Percentiles rank a stretch among this genome's conserved stretches.
Conservation (phyloP, 345 rosid genomes). For the Salix koriyanagi region DNA sequence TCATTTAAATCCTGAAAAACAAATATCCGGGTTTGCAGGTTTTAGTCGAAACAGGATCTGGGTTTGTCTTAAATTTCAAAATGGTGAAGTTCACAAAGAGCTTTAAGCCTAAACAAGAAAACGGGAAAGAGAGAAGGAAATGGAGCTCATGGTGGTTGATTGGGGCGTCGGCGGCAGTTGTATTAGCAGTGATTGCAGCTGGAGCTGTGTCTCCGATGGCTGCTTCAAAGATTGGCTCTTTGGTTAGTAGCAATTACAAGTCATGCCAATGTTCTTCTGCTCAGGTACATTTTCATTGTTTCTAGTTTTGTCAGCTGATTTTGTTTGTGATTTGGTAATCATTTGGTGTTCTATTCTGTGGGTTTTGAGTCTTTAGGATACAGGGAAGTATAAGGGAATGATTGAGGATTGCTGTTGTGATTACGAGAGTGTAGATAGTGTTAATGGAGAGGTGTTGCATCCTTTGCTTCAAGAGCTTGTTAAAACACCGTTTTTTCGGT, state of each 20-base stretch:
- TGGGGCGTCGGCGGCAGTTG: background rate
- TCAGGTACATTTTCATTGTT: background rate
- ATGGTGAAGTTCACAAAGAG: background rate
- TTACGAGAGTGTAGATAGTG: constrained; percentile 37
- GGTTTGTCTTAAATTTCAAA: background rate
- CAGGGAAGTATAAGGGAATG: constrained; percentile 60
- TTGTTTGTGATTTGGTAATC: background rate
- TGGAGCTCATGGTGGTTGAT: background rate
- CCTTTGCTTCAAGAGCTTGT: constrained; percentile 81
- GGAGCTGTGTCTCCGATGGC: background rate
- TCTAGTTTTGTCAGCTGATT: background rate
- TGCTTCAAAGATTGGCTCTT: background rate
- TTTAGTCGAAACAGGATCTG: background rate
- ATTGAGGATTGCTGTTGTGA: constrained; percentile 93
- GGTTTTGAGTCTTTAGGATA: background rate
- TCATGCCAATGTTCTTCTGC: background rate
- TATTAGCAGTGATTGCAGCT: background rate
- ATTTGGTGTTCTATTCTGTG: background rate
- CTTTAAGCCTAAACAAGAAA: background rate
- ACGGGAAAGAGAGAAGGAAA: background rate
- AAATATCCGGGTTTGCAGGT: background rate
- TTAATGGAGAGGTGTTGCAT: constrained; percentile 58
- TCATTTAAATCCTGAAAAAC: background rate
- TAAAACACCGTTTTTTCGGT: constrained; percentile 71
- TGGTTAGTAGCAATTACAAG: background rate